Base-by-base conservation (phyloP, 2,329 filamentous ascomycete genomes). In the Paraconiothyrium sp. region DNA sequence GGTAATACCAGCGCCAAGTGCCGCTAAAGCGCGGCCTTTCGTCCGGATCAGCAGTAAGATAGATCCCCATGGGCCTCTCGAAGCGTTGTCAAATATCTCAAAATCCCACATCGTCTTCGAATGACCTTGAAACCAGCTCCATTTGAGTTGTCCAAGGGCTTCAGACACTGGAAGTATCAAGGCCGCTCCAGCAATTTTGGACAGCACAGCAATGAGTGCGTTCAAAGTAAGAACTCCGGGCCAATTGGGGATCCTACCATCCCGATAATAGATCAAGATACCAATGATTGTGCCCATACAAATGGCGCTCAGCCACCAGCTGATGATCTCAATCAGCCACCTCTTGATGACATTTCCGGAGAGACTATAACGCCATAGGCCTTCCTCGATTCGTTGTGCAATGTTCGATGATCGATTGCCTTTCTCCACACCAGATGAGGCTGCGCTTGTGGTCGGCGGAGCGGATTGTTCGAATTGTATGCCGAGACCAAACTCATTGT, bases 1-100 rank as follows among this genome's bases (percentile, higher is more conserved):
- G 0, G 59, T 77, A 1, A 78, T 58, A 0, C 71, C 16, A 0
- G 74, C 74, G 2, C 72, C 73, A 0, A 75, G 2, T 0, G 71
- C 67, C 0, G 73, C 71, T 0, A 78, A 11, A 0, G 72, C 48
- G 2, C 52, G 71, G 0, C 68, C 67, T 22, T 70, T 71, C 0
- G 72, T 75, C 0, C 65, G 50, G 0, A 75, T 60, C 0, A 76
- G 37, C 0, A 76, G 57, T 0, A 75, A 22, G 0, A 74, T 10
- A 0, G 72, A 58, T 0, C 73, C 73, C 71, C 72, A 74, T 0
- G 73, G 72, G 0, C 73, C 73, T 50, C 73, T 20, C 0, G 69
- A 72, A 0, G 72, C 72, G 2, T 74, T 74, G n/a, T 78, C 76
- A 16, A 78, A 78, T 0, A 75, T 73, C 32, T 78, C 76, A 16